phyloP scores from a whole-genome alignment of 768 basidiomycete species.

The Amanita muscaria region DNA sequence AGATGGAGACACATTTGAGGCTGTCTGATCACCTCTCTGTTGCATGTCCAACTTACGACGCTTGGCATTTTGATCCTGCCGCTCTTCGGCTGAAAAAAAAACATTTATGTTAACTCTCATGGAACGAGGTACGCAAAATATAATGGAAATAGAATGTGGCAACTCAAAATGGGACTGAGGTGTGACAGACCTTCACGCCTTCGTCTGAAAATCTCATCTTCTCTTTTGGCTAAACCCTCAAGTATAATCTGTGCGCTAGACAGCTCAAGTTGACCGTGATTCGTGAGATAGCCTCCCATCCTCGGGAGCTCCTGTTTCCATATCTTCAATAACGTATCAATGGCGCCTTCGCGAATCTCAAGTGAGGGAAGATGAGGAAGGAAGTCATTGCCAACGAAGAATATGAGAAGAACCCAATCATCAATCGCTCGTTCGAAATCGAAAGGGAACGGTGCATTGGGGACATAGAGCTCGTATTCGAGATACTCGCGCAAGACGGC shows the following conservation, averaged over 20 bases:
- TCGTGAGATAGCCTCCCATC: conserved; percentile 97
- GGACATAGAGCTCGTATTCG: conserved; percentile 86
- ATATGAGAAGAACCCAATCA: conserved; percentile 99
- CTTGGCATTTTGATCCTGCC: conserved; percentile 88
- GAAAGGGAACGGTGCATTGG: conserved; percentile 75
- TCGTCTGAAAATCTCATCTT: conserved; percentile 92
- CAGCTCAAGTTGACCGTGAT: conserved; percentile 84
- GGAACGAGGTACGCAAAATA: conserved; percentile 10
- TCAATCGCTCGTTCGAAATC: conserved; percentile 95
- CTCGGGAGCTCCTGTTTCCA: conserved; percentile 90
- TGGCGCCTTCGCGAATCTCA: conserved; percentile 98
- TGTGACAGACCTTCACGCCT: conserved; percentile 78
- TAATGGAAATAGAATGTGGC: conserved; percentile 10
- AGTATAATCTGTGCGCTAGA: conserved; percentile 87
- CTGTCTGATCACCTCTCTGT: conserved; percentile 27
- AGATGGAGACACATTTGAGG: conserved; percentile 32
- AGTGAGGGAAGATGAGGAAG: conserved; percentile 95
- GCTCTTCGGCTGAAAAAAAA: conserved; percentile 70
- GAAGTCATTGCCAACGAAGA: conserved; percentile 99
- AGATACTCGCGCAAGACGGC: conserved; percentile 94
- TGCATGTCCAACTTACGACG: conserved; percentile 65
- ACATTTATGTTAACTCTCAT: conserved; percentile 19
- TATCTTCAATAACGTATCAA: conserved; percentile 92
- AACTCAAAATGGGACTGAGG: conserved; percentile 10
- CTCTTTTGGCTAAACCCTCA: conserved; percentile 86